Evolutionary conservation across 495 filamentous ascomycete species (phyloP).

Genomic region (Gamarada debralockiae): DNA sequence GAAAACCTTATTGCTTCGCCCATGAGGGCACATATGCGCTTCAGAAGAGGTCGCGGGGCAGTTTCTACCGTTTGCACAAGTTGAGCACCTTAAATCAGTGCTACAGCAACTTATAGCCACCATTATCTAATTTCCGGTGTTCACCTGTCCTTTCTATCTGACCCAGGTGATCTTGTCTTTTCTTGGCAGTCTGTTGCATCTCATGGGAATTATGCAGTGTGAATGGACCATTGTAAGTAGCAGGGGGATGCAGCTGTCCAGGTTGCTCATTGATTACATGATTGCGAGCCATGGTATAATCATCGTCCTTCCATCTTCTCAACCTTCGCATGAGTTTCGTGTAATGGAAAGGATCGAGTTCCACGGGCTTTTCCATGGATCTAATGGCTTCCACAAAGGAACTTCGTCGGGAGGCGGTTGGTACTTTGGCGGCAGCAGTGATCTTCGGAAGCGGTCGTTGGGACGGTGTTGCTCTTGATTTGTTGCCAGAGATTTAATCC

Average conservation of each 20-base stretch:
- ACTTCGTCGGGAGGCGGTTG: constrained; percentile 11
- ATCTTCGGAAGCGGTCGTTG: constrained; percentile 13
- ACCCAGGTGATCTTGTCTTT: neutral
- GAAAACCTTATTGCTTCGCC: neutral
- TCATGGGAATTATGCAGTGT: constrained; percentile 1
- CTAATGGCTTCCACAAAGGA: constrained; percentile 14
- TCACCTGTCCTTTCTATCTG: no score
- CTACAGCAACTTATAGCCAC: no score
- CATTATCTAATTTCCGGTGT: no score
- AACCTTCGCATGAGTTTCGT: constrained; percentile 14
- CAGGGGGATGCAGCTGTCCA: constrained; percentile 3
- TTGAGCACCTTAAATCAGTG: no score
- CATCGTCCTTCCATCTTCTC: constrained; percentile 11
- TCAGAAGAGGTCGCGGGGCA: constrained; percentile 15
- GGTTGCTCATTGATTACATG: neutral
- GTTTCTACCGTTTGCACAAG: constrained; percentile 1
- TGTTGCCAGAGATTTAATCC: constrained; percentile 16
- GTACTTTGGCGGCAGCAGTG: constrained; percentile 6
- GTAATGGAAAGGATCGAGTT: constrained; percentile 19
- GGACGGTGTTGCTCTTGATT: constrained; percentile 26
- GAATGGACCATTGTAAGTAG: constrained; percentile 20
- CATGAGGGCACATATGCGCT: neutral
- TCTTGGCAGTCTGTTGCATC: neutral
- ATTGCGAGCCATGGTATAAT: constrained; percentile 13
- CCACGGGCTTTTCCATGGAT: constrained; percentile 17